These are phyloP conservation scores for Astragalus membranaceus DNA, from an alignment of 306 rosid species.

Conservation along the genomic window DNA sequence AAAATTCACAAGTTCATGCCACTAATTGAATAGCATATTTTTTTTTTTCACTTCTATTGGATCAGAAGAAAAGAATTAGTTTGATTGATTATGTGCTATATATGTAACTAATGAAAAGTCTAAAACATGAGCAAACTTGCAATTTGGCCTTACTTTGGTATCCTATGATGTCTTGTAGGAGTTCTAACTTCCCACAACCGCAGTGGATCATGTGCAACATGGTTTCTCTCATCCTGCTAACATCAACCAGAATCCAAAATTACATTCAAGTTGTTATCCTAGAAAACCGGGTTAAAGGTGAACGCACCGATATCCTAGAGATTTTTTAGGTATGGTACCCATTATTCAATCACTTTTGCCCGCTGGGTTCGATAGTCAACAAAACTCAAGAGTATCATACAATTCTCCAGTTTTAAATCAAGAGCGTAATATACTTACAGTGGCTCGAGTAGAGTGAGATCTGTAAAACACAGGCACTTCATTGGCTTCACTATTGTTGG, in stretches of 20 bases:
- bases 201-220: conserved; percentile 18
- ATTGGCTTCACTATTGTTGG: conserved; percentile 20
- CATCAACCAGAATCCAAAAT: conserved; percentile 3
- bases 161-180: conserved; percentile 14
- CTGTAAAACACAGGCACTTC: conserved; percentile 30
- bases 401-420: not conserved
- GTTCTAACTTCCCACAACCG: conserved; percentile 19
- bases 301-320: too few species aligned
- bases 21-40: not conserved
- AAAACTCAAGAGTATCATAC: too few species aligned
- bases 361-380: too few species aligned
- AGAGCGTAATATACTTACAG: conserved; percentile 32
- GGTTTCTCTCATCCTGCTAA: conserved; percentile 38
- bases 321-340: too few species aligned
- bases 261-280: not conserved
- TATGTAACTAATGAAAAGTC: not conserved
- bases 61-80: not conserved
- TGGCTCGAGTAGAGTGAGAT: conserved; percentile 25
- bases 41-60: not conserved
- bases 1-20: not conserved
- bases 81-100: not conserved
- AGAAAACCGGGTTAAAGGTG: too few species aligned
- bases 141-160: conserved; percentile 33
- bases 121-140: not conserved
- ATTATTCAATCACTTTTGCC: too few species aligned